Base-by-base conservation (phyloP, 345 rosid genomes). In the Rhodamnia rubescens region DNA sequence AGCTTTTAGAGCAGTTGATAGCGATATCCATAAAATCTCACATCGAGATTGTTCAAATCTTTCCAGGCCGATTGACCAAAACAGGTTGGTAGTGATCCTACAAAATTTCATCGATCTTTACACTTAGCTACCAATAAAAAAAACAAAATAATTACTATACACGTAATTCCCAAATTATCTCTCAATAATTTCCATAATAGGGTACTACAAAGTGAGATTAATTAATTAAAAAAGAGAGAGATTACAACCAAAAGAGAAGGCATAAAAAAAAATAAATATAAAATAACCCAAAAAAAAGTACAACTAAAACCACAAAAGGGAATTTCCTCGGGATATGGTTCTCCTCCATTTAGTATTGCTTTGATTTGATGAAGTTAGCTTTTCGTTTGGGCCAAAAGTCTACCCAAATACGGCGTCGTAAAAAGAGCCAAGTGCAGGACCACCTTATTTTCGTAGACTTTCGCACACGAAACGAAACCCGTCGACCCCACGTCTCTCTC, bases 361-460 rank as follows among this genome's bases (percentile, higher is more conserved):
- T 82, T 21, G 81, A 5, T 51, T 52, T 83, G 78, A 50, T 22
- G 85, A 74, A 83, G 74, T 29, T 50, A 32, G 56, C 57, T 83
- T 83, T 81, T 49, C 47, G 2, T 80, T 64, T n/a, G 80, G 83
- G 82, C 91, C 82, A 85, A 93, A 93, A 92, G 94, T 88, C 89
- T 84, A 82, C 89, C 26, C 14, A 69, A 69, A 69, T 69, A 69
- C 80, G 80, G 80, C 80, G 80, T 69, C 80, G 47, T 40, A 69
- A 18, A 8, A 9, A 11, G 3, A 9, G 47, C 47, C 78, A 18
- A 32, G 5, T 18, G 47, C 78, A 24, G 59, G 80, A 69, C 80
- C 80, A 85, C 89, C 88, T 82, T 87, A 89, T 90, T 91, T 87
- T 83, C 82, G 88, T 90, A 88, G 93, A 92, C 92, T 90, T 84